Percentiles rank a stretch among this genome's conserved stretches.
phyloP scores from a whole-genome alignment of 2,329 filamentous ascomycete genomes.

The Chlorencoelia australis region DNA sequence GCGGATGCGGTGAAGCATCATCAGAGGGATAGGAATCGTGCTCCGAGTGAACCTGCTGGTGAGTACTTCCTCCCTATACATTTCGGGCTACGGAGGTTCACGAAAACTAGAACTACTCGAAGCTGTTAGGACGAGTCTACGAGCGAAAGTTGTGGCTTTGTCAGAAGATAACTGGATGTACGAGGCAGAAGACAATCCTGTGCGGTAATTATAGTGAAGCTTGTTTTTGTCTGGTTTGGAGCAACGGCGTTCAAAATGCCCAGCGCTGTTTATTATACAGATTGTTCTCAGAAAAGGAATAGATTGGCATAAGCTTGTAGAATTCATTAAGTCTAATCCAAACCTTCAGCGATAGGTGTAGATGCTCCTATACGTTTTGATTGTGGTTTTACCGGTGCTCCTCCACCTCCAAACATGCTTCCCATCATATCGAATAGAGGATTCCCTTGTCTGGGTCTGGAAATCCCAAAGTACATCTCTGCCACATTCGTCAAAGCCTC shows the following conservation, averaged over 20 bases:
- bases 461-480: constrained; percentile 94
- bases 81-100: constrained; percentile 10
- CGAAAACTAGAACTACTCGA: constrained; percentile 52
- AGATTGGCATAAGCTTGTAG: constrained; percentile 2
- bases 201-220: neutral
- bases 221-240: constrained; percentile 4
- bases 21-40: constrained; percentile 42
- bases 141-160: constrained; percentile 61
- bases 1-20: constrained; percentile 53
- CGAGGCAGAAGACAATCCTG: constrained; percentile 38
- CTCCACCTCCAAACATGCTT: constrained; percentile 72
- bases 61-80: constrained; percentile 19
- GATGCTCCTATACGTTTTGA: constrained; percentile 29
- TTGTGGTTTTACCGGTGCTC: constrained; percentile 25
- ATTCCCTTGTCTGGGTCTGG: constrained; percentile 80
- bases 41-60: constrained; percentile 58
- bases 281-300: constrained; percentile 9
- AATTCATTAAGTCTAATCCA: constrained; percentile 37
- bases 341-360: constrained; percentile 45
- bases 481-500: constrained; percentile 78
- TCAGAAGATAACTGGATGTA: constrained; percentile 90
- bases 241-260: constrained; percentile 19
- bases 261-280: constrained; percentile 11
- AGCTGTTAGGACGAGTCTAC: constrained; percentile 57
- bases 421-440: constrained; percentile 98